These are phyloP conservation scores for Cryphonectria nitschkei DNA, from an alignment of 2,329 filamentous ascomycete species.

Conservation along the genomic window DNA sequence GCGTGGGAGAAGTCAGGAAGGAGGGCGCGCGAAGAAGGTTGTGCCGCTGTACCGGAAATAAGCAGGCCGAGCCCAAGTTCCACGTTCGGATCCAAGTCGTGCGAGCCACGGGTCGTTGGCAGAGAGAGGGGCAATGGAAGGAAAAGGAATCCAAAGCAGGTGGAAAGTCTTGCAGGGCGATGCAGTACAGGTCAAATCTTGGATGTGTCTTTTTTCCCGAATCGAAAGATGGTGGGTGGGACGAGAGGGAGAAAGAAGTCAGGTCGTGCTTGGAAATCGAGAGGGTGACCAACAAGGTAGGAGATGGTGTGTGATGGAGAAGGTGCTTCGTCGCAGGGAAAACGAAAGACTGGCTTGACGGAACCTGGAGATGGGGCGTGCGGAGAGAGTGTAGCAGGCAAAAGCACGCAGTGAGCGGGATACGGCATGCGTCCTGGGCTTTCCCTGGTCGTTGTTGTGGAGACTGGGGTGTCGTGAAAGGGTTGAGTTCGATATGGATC, in stretches of 20 bases:
- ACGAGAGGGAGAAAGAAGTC: not conserved
- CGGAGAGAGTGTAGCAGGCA: slow-evolving; percentile 13
- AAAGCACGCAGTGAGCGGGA: slow-evolving; percentile 15
- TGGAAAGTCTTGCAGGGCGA: not conserved
- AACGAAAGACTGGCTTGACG: slow-evolving; percentile 25
- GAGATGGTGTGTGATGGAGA: not conserved
- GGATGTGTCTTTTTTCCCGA: not conserved
- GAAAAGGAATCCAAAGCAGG: slow-evolving; percentile 2
- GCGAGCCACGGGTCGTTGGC: slow-evolving; percentile 3
- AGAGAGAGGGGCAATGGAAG: not conserved
- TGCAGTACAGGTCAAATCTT: not conserved
- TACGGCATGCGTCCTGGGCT: not conserved
- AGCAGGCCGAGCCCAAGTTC: slow-evolving; percentile 8
- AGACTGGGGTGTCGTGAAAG: slow-evolving; percentile 28
- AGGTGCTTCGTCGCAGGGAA: slow-evolving; percentile 24
- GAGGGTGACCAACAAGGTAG: not conserved
- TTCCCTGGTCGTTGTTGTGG: slow-evolving; percentile 15
- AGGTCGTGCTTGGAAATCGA: not conserved
- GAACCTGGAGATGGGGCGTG: slow-evolving; percentile 28
- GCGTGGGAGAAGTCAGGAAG: slow-evolving; percentile 8
- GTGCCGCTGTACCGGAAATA: slow-evolving; percentile 11
- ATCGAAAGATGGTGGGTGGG: not conserved
- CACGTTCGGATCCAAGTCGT: slow-evolving; percentile 8
- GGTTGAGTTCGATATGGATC: slow-evolving; percentile 37
- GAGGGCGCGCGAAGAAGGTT: slow-evolving; percentile 10